phyloP scores from a whole-genome alignment of 164 flowering plant genomes.

The Echeveria elegans region DNA sequence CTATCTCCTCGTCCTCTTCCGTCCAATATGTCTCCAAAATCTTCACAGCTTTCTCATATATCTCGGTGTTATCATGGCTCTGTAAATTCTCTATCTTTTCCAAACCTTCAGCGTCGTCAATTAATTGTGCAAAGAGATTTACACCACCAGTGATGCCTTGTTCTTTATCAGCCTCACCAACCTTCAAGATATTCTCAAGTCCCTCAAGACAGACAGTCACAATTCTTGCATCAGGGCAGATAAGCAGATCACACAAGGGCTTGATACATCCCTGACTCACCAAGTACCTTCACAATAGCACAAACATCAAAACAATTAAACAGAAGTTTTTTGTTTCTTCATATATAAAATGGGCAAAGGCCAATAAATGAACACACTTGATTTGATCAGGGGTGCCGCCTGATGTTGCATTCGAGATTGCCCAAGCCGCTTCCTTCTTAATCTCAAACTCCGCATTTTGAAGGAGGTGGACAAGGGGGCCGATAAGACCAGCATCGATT shows the following conservation, averaged over 20 bases:
- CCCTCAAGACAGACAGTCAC: constrained; percentile 46
- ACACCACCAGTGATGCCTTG: constrained; percentile 24
- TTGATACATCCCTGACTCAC: constrained; percentile 37
- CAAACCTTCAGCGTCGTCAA: constrained; percentile 46
- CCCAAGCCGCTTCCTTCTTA: constrained; percentile 67
- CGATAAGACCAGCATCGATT: constrained; percentile 41
- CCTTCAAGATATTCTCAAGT: constrained; percentile 47
- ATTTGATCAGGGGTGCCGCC: constrained; percentile 55
- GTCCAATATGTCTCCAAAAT: constrained; percentile 39
- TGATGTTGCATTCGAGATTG: constrained; percentile 56
- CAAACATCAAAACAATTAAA: neutral
- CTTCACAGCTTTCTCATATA: constrained; percentile 41
- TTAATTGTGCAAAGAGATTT: constrained; percentile 35
- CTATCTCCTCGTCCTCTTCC: constrained; percentile 37
- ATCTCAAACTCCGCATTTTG: constrained; percentile 62
- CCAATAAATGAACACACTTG: constrained; percentile 25
- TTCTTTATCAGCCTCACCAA: constrained; percentile 45
- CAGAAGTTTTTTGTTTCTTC: neutral
- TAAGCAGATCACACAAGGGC: constrained; percentile 48
- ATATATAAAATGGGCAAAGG: neutral
- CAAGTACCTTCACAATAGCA: constrained; percentile 22
- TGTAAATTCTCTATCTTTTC: constrained; percentile 44
- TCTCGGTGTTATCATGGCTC: constrained; percentile 41
- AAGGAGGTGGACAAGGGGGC: constrained; percentile 40
- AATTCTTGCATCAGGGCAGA: constrained; percentile 46